Percentiles rank a stretch among this genome's conserved stretches.
Conservation (phyloP, 148 eudicot species). For the Oxyria digyna region DNA sequence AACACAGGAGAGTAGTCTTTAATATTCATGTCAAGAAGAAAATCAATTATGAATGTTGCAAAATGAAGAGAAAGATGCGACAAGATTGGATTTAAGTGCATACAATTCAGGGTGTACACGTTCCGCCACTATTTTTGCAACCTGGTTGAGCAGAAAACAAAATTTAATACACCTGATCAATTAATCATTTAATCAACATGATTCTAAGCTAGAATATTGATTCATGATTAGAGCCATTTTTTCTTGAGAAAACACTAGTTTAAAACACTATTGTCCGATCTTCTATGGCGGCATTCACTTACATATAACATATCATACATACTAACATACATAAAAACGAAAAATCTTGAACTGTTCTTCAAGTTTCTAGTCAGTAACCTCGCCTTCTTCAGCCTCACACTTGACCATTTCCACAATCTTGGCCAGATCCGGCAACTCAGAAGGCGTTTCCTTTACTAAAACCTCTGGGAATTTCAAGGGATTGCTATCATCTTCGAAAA, state of each 20-base stretch:
- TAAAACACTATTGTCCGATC: too few species aligned
- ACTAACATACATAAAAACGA: background rate
- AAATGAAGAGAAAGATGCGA: background rate
- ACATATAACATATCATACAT: background rate
- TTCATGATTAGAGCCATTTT: too few species aligned
- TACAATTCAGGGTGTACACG: slow-evolving; percentile 77
- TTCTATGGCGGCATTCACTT: background rate
- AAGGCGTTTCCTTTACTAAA: slow-evolving; percentile 32
- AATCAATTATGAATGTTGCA: background rate
- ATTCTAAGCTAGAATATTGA: too few species aligned
- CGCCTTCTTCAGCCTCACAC: slow-evolving; percentile 45
- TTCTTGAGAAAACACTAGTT: too few species aligned
- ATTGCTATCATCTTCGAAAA: slow-evolving; percentile 53
- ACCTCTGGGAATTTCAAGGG: slow-evolving; percentile 56
- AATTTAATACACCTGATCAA: too few species aligned
- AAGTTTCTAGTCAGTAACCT: slow-evolving; percentile 34
- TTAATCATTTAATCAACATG: too few species aligned
- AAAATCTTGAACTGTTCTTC: background rate
- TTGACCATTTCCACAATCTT: slow-evolving; percentile 10
- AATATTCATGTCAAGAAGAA: background rate
- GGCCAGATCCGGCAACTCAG: slow-evolving; percentile 9
- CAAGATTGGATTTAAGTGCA: background rate
- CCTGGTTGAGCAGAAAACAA: slow-evolving; percentile 26
- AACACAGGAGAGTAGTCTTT: too few species aligned
- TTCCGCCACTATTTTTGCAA: slow-evolving; percentile 85